Percentiles rank a stretch among this genome's conserved stretches.
Evolutionary conservation across 371 early-diverging fungal species (phyloP).

Genomic region (Mortierella sp.): DNA sequence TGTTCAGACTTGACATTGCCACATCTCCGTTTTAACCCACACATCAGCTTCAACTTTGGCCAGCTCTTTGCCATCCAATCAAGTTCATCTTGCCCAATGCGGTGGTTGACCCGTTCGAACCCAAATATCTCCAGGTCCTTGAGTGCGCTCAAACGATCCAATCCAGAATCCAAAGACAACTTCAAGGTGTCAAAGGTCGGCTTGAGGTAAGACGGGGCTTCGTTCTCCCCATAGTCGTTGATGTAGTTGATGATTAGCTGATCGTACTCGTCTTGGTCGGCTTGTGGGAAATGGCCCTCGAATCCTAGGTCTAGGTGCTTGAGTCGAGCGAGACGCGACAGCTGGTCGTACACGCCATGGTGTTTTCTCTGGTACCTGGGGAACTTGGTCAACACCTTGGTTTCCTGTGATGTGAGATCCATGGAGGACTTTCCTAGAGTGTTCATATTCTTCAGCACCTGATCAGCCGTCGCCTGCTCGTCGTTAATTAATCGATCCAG

Average conservation of each 20-base stretch:
- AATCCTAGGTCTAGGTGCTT: conserved; percentile 11
- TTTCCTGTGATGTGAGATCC: not conserved
- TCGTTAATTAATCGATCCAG: not conserved
- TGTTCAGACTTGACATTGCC: not conserved
- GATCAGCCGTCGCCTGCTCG: not conserved
- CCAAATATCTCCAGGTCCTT: conserved; percentile 21
- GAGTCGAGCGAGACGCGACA: not conserved
- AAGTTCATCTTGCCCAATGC: not conserved
- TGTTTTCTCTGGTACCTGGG: not conserved
- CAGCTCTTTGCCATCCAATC: conserved; percentile 17
- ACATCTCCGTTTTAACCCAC: not conserved
- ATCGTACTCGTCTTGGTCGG: not conserved
- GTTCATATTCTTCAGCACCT: not conserved
- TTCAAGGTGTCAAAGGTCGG: not conserved
- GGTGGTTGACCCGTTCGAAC: conserved; percentile 9
- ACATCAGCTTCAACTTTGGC: conserved; percentile 9
- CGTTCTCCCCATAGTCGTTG: not conserved
- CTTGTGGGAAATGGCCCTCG: not conserved
- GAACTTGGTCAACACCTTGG: not conserved
- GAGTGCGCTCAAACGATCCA: not conserved
- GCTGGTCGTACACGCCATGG: not conserved
- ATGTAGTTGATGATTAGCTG: not conserved
- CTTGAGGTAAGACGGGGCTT: too few relatives aligned
- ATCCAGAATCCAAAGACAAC: not conserved
- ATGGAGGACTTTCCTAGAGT: not conserved